Conservation (phyloP, 805 yeast genomes). For the Tetrapisispora arboricola region DNA sequence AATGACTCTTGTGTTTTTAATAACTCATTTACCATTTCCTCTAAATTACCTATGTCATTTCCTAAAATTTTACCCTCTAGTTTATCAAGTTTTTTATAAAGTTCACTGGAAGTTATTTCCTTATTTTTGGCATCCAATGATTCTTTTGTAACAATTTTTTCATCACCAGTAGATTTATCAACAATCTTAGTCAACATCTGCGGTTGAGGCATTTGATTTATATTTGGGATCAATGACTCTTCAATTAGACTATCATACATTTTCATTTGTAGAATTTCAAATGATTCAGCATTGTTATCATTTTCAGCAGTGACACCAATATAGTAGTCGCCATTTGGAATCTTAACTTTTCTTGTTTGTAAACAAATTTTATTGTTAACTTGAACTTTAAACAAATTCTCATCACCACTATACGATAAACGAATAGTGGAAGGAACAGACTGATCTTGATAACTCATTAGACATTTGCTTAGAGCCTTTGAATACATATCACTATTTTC, state of each 20-base stretch:
- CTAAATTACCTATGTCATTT: constrained; percentile 23
- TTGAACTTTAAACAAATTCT: constrained; percentile 47
- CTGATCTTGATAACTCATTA: constrained; percentile 50
- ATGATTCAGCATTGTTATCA: constrained; percentile 40
- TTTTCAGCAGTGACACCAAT: constrained; percentile 48
- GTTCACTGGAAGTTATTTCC: constrained; percentile 15
- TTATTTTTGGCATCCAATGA: constrained; percentile 15
- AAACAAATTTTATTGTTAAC: constrained; percentile 63
- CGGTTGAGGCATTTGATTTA: constrained; percentile 36
- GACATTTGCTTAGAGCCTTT: constrained; percentile 43
- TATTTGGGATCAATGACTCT: constrained; percentile 51
- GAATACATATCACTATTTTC: constrained; percentile 19
- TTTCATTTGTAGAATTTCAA: constrained; percentile 53
- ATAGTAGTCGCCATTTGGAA: constrained; percentile 34
- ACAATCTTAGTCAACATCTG: constrained; percentile 35
- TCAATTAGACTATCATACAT: constrained; percentile 43
- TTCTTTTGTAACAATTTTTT: constrained; percentile 24
- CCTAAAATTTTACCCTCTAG: constrained; percentile 29
- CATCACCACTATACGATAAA: constrained; percentile 41
- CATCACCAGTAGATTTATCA: constrained; percentile 28
- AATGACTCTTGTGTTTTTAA: constrained; percentile 16
- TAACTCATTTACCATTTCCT: constrained; percentile 16
- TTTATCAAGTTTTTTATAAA: constrained; percentile 24
- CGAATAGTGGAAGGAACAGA: constrained; percentile 62
- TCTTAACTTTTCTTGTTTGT: constrained; percentile 44